phyloP scores from a whole-genome alignment of 345 rosid genomes.

The Eucalyptus erythrocorys region DNA sequence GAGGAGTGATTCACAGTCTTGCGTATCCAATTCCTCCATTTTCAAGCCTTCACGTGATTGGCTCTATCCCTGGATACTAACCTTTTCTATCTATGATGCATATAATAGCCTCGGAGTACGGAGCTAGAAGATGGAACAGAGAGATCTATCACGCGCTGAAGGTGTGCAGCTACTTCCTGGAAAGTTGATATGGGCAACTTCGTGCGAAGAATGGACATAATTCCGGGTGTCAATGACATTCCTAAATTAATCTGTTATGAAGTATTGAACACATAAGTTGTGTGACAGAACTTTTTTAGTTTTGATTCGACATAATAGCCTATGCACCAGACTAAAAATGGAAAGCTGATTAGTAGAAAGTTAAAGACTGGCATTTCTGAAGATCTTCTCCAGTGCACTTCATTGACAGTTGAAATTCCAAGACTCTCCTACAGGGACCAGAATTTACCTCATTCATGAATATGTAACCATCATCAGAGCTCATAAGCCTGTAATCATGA shows the following conservation, averaged over 20 bases:
- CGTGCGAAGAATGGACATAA: not conserved
- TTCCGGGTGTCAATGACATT: not conserved
- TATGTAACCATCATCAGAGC: not conserved
- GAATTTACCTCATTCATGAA: not conserved
- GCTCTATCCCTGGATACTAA: not conserved
- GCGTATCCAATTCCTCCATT: not conserved
- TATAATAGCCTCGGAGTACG: not conserved
- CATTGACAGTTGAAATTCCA: not conserved
- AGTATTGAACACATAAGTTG: not conserved
- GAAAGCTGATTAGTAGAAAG: not conserved
- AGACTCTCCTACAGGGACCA: not conserved
- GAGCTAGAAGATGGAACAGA: slow-evolving; percentile 1
- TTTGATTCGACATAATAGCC: not conserved
- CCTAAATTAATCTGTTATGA: not conserved
- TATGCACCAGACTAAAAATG: not conserved
- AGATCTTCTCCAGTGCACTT: not conserved
- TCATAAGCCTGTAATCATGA: slow-evolving; percentile 1
- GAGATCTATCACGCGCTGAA: not conserved
- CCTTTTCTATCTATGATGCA: not conserved
- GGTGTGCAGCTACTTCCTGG: not conserved
- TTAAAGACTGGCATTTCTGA: not conserved
- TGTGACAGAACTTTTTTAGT: not conserved
- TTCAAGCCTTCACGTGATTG: not conserved
- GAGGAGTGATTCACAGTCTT: not conserved
- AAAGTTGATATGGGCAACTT: not conserved